Evolutionary conservation across 768 basidiomycete genomes (phyloP).

Genomic region (Exidia glandulosa): DNA sequence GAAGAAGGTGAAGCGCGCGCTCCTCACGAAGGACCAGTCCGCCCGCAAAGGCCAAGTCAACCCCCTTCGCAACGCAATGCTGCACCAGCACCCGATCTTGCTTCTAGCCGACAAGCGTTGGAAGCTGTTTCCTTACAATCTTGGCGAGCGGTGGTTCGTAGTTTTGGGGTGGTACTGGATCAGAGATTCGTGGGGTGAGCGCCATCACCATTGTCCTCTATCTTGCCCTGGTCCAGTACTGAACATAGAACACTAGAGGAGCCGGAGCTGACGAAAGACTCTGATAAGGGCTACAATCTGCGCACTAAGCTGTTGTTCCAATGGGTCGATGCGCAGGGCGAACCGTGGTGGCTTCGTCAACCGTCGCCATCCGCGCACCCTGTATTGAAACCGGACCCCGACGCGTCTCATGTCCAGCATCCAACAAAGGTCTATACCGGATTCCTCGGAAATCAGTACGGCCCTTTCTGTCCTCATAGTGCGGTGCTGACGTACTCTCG

Average conservation of each 20-base stretch:
- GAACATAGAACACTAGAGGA: no score
- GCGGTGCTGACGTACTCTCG: not conserved
- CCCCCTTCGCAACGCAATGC: constrained; percentile 50
- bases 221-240: no score
- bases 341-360: constrained; percentile 36
- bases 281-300: constrained; percentile 42
- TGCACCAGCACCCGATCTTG: constrained; percentile 45
- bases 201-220: no score
- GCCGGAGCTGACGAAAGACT: constrained; percentile 21
- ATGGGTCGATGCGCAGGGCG: constrained; percentile 66
- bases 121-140: constrained; percentile 58
- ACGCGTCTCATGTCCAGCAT: not conserved
- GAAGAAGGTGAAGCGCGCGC: constrained; percentile 26
- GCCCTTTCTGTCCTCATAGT: not conserved
- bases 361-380: not conserved
- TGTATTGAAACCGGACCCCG: no score
- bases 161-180: constrained; percentile 66
- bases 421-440: not conserved
- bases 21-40: constrained; percentile 52
- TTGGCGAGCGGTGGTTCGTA: constrained; percentile 33
- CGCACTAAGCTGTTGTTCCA: constrained; percentile 77
- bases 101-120: constrained; percentile 71
- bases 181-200: constrained; percentile 56
- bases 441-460: not conserved
- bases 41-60: constrained; percentile 61